Evolutionary conservation across 768 basidiomycete species (phyloP), one percentile per base, ranked within the genome.

Genomic region (Calocybe indica): DNA sequence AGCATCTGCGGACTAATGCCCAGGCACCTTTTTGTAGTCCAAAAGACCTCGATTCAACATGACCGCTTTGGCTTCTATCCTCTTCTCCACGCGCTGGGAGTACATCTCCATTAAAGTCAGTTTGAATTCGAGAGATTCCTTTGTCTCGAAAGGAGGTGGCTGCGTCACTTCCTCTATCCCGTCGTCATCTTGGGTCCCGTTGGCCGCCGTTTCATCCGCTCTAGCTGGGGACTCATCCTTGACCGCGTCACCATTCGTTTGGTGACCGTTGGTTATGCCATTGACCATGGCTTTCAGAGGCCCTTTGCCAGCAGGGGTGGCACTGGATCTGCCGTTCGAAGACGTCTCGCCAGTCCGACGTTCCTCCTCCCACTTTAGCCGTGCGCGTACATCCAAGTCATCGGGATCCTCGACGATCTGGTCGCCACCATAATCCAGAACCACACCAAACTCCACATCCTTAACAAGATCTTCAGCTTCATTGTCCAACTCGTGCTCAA

Each of bases 401-500:
- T 83, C 80, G 52, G 83, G 84, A 55, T 90, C 91, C 54, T 91
- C 88, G 2, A 74, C 68, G 46, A 85, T 83, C 54, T 85, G 72
- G 57, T 90, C 89, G 2, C 95, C 96, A 1, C 88, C 93, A 60
- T 81, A 95, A 31, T 82, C 78, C 14, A 79, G 72, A 51, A 91
- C 91, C n/a, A 93, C 69, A 1, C 91, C 95, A 56, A 97, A 97
- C 61, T 98, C 94, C 53, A 99, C 73, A 61, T 97, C 92, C 65
- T 97, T 98, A 53, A 97, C 86, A 2, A 91, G 67, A 57, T 94
- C 86, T 62, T 99, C 95, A 0, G 95, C 95, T 44, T 99, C 95
- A 62, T 99, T 96, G 60, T 97, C 94, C 5, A 92, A 69, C 65
- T 99, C 95, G 56, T 94, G 93, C 61, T 99, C 95, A 61, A 99